These are phyloP conservation scores for Salix caprea DNA, from an alignment of 345 rosid genomes.

Conservation along the genomic window DNA sequence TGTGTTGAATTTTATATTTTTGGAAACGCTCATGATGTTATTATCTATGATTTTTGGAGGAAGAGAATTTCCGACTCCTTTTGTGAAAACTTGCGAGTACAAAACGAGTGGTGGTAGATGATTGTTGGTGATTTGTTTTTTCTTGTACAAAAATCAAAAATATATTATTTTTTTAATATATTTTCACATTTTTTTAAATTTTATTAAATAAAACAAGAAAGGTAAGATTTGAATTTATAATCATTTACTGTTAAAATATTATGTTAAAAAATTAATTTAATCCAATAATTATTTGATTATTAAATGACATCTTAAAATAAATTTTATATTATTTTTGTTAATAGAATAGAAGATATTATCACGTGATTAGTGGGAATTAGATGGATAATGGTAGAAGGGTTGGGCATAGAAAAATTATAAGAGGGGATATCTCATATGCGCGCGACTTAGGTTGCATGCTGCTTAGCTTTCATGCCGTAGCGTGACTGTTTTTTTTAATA, in stretches of 20 bases:
- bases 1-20: background rate
- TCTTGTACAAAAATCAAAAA: background rate
- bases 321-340: too few species aligned
- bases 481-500: too few species aligned
- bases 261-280: too few species aligned
- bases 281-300: too few species aligned
- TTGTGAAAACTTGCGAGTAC: too few species aligned
- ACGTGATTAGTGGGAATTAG: background rate
- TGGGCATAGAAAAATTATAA: background rate
- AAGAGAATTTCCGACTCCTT: too few species aligned
- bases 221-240: too few species aligned
- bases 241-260: too few species aligned
- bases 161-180: background rate
- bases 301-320: too few species aligned
- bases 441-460: background rate
- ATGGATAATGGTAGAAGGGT: background rate
- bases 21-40: conserved; percentile 4
- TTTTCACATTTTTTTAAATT: too few species aligned
- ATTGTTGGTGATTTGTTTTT: background rate
- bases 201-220: too few species aligned
- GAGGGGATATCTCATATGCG: background rate
- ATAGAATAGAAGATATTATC: background rate
- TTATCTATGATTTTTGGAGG: too few species aligned
- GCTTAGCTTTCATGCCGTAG: background rate
- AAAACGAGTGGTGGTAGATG: conserved; percentile 4